Evolutionary conservation across 257 asterid genomes (phyloP).

Genomic region (Primulina tabacum): DNA sequence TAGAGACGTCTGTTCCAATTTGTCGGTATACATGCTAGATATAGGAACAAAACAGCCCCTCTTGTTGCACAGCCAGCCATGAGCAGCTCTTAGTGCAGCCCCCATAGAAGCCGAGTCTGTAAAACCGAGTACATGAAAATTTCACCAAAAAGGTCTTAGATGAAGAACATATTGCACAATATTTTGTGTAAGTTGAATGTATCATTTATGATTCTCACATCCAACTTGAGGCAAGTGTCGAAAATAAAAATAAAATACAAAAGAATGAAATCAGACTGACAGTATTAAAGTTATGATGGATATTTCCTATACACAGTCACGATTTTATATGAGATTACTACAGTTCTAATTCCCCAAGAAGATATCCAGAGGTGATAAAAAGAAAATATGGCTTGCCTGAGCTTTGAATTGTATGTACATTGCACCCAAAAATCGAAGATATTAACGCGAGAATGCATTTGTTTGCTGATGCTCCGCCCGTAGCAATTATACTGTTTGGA

Average conservation of each 20-base stretch:
- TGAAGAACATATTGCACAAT: background rate
- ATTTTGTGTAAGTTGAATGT: no score
- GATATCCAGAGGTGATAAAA: background rate
- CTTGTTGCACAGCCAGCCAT: conserved; percentile 80
- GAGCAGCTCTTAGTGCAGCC: conserved; percentile 93
- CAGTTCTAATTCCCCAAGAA: background rate
- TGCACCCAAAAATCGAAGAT: conserved; percentile 81
- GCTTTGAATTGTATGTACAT: conserved; percentile 67
- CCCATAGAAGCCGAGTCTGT: conserved; percentile 91
- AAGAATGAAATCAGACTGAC: no score
- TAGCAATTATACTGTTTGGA: conserved; percentile 87
- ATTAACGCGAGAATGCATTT: conserved; percentile 45
- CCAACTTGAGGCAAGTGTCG: no score
- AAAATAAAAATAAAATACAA: no score
- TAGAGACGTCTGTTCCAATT: conserved; percentile 65
- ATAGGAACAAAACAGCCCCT: conserved; percentile 59
- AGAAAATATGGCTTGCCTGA: conserved; percentile 46
- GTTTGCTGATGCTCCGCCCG: conserved; percentile 95
- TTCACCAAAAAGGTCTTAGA: background rate
- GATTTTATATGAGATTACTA: no score
- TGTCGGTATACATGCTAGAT: conserved; percentile 55
- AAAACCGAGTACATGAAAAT: background rate
- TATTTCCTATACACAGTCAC: no score
- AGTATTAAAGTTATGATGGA: no score
- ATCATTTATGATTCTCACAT: no score